Conservation (phyloP, 495 filamentous ascomycete genomes). For the Neurospora pannonica region DNA sequence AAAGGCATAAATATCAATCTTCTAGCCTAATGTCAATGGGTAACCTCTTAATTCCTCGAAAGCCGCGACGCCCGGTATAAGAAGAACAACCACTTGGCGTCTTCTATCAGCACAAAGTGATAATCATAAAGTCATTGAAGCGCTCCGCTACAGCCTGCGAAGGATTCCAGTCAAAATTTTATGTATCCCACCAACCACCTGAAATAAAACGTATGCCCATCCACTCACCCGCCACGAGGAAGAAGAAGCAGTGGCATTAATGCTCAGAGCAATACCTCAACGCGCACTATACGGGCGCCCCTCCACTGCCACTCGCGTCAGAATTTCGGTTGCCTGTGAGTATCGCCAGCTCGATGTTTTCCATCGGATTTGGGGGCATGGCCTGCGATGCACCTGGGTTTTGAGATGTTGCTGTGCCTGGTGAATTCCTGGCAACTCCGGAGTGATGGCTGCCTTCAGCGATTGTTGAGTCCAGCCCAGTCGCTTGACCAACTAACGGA, state of each 20-base stretch:
- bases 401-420: neutral
- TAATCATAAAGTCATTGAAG: neutral
- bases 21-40: neutral
- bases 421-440: neutral
- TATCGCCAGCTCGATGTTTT: neutral
- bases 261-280: neutral
- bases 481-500: neutral
- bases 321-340: neutral
- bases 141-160: neutral
- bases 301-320: neutral
- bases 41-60: neutral
- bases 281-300: neutral
- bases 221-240: neutral
- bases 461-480: neutral
- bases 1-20: neutral
- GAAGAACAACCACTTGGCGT: neutral
- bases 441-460: neutral
- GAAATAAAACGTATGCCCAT: neutral
- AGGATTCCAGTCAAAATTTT: neutral
- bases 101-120: neutral
- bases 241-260: neutral
- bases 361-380: neutral
- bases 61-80: neutral
- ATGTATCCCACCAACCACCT: neutral
- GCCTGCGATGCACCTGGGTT: neutral